Percentiles rank a stretch among this genome's conserved stretches.
These are phyloP conservation scores for Paramecium biaurelia DNA, from an alignment of 73 alveolate species.

Conservation along the genomic window DNA sequence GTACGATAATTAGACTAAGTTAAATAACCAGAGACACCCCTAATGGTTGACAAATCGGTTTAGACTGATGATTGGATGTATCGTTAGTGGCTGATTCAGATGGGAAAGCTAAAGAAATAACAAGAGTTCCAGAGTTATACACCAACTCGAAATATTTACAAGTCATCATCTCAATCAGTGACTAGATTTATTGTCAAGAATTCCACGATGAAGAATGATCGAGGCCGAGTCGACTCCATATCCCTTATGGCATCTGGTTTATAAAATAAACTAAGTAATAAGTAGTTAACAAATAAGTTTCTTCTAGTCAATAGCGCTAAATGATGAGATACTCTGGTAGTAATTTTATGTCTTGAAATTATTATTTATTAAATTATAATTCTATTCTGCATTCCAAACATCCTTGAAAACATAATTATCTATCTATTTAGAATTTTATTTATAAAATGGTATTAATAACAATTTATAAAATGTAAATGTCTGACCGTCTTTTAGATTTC, in stretches of 20 bases:
- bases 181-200: constrained; percentile 54
- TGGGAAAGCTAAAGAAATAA: constrained; percentile 37
- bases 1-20: constrained; percentile 7
- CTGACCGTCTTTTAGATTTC: background rate
- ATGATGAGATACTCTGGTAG: constrained; percentile 38
- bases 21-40: constrained; percentile 1
- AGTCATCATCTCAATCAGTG: constrained; percentile 48
- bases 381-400: background rate
- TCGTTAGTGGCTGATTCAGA: constrained; percentile 27
- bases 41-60: constrained; percentile 29
- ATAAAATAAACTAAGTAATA: constrained; percentile 17
- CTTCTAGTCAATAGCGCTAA: constrained; percentile 44
- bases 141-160: constrained; percentile 39
- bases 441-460: background rate
- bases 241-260: constrained; percentile 52
- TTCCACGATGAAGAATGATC: constrained; percentile 14
- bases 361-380: background rate
- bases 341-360: constrained; percentile 23
- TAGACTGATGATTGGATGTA: constrained; percentile 56
- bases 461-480: background rate
- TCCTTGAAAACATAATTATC: background rate
- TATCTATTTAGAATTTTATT: background rate
- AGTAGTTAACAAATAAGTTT: background rate
- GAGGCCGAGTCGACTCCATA: constrained; percentile 47
- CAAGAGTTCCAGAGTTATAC: constrained; percentile 30